Conservation (phyloP, 2,329 filamentous ascomycete species). For the Neurospora crassa region DNA sequence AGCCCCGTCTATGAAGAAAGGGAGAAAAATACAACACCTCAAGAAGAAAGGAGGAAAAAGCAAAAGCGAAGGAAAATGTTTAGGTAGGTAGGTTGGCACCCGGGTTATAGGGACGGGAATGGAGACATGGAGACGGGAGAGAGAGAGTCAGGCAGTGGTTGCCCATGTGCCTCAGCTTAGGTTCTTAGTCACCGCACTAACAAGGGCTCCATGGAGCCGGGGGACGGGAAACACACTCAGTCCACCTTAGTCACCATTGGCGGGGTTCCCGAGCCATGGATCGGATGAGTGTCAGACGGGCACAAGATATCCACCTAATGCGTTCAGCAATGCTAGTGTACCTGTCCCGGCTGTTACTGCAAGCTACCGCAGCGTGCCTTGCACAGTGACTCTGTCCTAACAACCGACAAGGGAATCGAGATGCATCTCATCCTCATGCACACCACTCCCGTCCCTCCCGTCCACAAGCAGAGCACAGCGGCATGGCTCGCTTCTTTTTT, state of each 20-base stretch:
- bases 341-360: neutral
- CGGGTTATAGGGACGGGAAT: neutral
- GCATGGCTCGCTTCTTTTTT: neutral
- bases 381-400: neutral
- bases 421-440: neutral
- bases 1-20: neutral
- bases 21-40: neutral
- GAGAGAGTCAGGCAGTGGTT: neutral
- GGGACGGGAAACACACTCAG: neutral
- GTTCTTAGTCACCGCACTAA: neutral
- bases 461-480: neutral
- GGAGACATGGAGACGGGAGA: neutral
- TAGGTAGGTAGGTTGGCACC: neutral
- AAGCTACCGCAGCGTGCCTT: neutral
- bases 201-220: neutral
- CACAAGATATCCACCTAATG: neutral
- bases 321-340: too few species aligned
- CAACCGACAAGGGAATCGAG: neutral
- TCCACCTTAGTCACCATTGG: neutral
- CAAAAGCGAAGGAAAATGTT: neutral
- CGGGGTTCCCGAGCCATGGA: neutral
- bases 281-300: neutral
- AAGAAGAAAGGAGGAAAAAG: neutral
- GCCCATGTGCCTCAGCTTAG: neutral
- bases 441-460: neutral